Base-by-base conservation (phyloP, 2,329 filamentous ascomycete genomes). In the Phyllosticta paracitricarpa region DNA sequence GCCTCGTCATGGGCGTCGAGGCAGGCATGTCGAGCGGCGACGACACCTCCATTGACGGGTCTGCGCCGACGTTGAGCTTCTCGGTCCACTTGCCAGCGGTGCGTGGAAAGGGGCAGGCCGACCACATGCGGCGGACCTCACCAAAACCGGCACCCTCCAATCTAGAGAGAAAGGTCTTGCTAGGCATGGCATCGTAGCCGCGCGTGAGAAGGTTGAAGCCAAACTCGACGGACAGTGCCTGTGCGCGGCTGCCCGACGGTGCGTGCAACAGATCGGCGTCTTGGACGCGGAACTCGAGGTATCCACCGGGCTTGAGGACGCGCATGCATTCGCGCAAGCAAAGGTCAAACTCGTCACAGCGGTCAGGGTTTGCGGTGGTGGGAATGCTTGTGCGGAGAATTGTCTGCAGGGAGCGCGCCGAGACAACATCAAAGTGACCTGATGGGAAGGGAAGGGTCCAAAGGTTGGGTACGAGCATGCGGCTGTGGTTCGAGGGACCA, bases 211-310 rank as follows among this genome's bases (percentile, higher is more conserved):
- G 86, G 58, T 89, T 87, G 78, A 94, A 95, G 51, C 89, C 88
- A 70, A 99, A 97, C 74, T 97, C 92, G 60, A 95, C 90, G 56
- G 88, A 89, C 72, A 94, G 88, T 54, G 91, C 90, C 62, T 90
- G 85, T 40, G 87, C 90, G 22, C 87, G 80, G 0, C 89, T 86
- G 0, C 92, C 92, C 0, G 91, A 85, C 0, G 92, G 91, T 0
- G 91, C 86, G 66, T 91, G 92, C 64, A 95, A 85, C 67, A 99
- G 86, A 69, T 96, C 91, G 1, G 91, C 89, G 73, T 99, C 94
- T 67, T 97, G 84, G 54, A 97, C 77, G 64, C 85, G 87, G 77
- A 94, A 99, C 71, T 99, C 94, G 62, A 99, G 79, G 73, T 93
- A 93, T 33, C 94, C 94, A 57, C 91, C 91, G 0, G 93, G 92